phyloP scores from a whole-genome alignment of 106 monocot genomes.

The Platanthera zijinensis region DNA sequence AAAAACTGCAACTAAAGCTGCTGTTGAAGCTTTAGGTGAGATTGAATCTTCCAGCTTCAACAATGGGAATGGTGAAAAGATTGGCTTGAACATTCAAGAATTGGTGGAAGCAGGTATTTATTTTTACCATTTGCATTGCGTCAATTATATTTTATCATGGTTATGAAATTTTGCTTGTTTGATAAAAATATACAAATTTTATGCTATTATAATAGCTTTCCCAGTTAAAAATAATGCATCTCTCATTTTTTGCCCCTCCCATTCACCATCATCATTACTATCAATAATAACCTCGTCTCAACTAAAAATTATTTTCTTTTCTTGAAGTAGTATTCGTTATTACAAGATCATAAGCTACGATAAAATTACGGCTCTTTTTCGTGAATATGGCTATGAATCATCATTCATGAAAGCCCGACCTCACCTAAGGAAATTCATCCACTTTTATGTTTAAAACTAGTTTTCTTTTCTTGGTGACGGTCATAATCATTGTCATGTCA shows the following conservation, averaged over 20 bases:
- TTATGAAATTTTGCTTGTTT: neutral
- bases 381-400: no score
- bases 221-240: neutral
- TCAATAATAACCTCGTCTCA: neutral
- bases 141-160: neutral
- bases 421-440: no score
- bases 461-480: no score
- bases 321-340: neutral
- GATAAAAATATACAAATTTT: neutral
- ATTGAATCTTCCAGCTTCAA: constrained; percentile 6
- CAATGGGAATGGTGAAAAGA: neutral
- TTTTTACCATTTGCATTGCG: constrained; percentile 2
- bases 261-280: neutral
- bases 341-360: no score
- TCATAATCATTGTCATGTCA: no score
- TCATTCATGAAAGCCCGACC: no score
- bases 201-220: neutral
- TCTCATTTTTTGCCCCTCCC: neutral
- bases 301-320: neutral
- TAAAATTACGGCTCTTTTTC: no score
- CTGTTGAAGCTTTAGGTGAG: constrained; percentile 39
- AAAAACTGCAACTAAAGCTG: constrained; percentile 58
- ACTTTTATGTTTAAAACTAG: no score
- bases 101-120: constrained; percentile 41
- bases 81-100: neutral